These are phyloP conservation scores for Scheffersomyces spartinae DNA, from an alignment of 805 yeast genomes.

Conservation along the genomic window DNA sequence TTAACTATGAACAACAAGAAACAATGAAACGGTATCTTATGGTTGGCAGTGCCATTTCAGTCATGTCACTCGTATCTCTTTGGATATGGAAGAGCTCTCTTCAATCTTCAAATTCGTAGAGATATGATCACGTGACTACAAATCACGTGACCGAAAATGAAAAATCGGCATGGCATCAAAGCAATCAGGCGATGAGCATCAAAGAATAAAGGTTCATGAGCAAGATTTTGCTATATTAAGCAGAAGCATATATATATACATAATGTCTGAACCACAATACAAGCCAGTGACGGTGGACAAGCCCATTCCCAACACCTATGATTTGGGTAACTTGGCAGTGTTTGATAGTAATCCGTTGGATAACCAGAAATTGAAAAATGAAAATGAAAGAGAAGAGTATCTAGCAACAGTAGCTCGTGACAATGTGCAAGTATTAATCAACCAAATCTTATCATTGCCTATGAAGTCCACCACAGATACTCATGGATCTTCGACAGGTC, in stretches of 20 bases:
- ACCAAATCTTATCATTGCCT: constrained; percentile 85
- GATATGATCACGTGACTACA: no score
- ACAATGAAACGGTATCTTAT: constrained; percentile 42
- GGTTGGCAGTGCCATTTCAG: constrained; percentile 60
- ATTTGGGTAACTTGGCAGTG: constrained; percentile 82
- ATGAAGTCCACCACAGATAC: constrained; percentile 77
- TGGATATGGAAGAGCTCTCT: constrained; percentile 51
- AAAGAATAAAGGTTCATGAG: no score
- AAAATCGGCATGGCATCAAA: no score
- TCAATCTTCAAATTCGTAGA: no score
- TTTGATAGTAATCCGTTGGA: constrained; percentile 87
- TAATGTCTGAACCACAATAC: constrained; percentile 10
- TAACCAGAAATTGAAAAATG: constrained; percentile 41
- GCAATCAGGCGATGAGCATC: no score
- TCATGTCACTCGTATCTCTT: constrained; percentile 49
- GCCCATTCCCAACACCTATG: constrained; percentile 80
- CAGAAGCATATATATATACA: no score
- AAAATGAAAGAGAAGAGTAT: constrained; percentile 47
- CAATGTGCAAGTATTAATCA: constrained; percentile 81
- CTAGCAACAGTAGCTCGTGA: constrained; percentile 69
- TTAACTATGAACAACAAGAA: constrained; percentile 43
- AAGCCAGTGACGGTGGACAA: constrained; percentile 85
- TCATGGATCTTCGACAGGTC: constrained; percentile 44
- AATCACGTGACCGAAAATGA: no score
- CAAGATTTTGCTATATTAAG: no score